phyloP scores from a whole-genome alignment of 2,329 filamentous ascomycete genomes.

The Zalaria obscura region DNA sequence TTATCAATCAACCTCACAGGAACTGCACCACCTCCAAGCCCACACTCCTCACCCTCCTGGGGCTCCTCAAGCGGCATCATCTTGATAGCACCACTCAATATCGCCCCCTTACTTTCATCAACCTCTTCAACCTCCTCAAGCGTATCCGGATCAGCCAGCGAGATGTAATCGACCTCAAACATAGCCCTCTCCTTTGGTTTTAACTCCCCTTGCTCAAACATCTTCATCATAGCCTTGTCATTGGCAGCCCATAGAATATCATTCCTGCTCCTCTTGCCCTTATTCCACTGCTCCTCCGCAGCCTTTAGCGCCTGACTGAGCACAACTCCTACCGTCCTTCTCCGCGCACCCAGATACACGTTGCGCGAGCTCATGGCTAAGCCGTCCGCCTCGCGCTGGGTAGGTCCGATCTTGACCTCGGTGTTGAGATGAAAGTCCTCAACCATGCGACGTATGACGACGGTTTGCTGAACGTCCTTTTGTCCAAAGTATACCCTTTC shows the following conservation, averaged over 20 bases:
- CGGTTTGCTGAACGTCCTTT: conserved; percentile 94
- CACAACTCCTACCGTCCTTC: conserved; percentile 59
- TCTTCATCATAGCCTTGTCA: conserved; percentile 39
- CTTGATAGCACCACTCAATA: conserved; percentile 81
- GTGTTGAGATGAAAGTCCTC: conserved; percentile 72
- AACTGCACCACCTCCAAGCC: conserved; percentile 58
- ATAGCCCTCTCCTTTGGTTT: conserved; percentile 45
- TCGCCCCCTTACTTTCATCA: conserved; percentile 56
- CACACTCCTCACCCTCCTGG: conserved; percentile 53
- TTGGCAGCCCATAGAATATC: conserved; percentile 62
- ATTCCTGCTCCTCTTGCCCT: conserved; percentile 39
- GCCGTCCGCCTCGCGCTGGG: conserved; percentile 64
- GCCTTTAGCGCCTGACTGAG: conserved; percentile 54
- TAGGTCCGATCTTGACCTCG: conserved; percentile 59
- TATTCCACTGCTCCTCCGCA: conserved; percentile 52
- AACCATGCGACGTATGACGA: conserved; percentile 76
- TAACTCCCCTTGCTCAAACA: conserved; percentile 48
- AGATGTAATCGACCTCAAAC: conserved; percentile 86
- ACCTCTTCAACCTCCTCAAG: conserved; percentile 65
- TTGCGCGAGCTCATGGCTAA: conserved; percentile 87
- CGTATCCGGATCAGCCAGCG: conserved; percentile 70
- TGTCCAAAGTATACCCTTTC: conserved; percentile 86
- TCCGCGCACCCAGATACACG: conserved; percentile 70
- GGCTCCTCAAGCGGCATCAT: conserved; percentile 70
- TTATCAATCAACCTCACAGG: conserved; percentile 88